Evolutionary conservation across 345 rosid species (phyloP), one percentile per base, ranked within the genome.

Genomic region (Xanthoceras sorbifolium): DNA sequence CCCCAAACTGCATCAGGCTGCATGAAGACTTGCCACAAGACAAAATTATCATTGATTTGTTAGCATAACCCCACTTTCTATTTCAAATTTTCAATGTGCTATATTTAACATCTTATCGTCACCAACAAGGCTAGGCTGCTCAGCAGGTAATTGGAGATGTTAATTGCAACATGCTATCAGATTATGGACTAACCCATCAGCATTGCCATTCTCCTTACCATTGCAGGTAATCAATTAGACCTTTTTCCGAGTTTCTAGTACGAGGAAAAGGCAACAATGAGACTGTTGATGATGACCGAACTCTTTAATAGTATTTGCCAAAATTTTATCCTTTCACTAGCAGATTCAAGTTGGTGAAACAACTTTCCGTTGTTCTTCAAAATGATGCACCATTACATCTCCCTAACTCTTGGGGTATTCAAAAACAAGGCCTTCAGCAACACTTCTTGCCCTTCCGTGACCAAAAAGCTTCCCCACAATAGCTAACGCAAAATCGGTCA

Each of bases 361-460:
- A 60, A 1, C 15, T 69, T 36, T 61, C 72, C 28, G 62, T 32
- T 20, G 8, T 46, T 32, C 60, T 67, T 70, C 9, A 22, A 50
- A 26, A 69, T 57, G 77, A 63, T 48, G 59, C 11, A 54, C 23
- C 32, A 23, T 23, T 68, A 67, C 57, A 65, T 74, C 73, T 34
- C 26, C 75, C 67, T 71, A 87, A 67, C 80, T 86, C 84, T 81
- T 88, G 28, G 89, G 87, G 76, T 91, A 93, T 68, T 91, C 92
- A 71, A 88, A 86, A 73, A 93, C 97, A 34, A 95, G 94, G 77
- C 98, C 98, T 82, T 92, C 93, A 6, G 98, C 97, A 54, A 95
- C 93, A 59, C 96, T 85, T 75, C 90, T 90, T 25, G 98, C 94
- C 83, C 99, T 93, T 40, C 82, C 85, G 8, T 93, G 86, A 57